Conservation (phyloP, 2,329 filamentous ascomycete genomes). For the Ophiocordyceps unilateralis region DNA sequence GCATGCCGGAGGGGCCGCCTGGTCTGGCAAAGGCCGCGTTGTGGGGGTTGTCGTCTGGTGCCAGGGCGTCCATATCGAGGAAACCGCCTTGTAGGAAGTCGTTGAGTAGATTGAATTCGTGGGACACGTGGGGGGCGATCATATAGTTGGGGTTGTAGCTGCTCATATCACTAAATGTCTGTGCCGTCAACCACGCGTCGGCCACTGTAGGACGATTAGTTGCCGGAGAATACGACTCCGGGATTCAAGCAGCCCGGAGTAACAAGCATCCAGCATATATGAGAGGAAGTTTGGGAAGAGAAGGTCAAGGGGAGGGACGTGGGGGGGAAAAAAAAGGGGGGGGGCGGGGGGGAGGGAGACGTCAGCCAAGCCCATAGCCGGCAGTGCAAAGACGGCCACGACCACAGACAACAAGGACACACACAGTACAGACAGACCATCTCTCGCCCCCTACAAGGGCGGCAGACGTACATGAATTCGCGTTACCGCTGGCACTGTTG, state of each 20-base stretch:
- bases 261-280: not conserved
- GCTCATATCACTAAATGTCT: constrained; percentile 88
- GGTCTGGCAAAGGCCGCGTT: constrained; percentile 23
- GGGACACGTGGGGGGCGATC: constrained; percentile 81
- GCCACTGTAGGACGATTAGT: constrained; percentile 34
- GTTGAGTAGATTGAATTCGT: constrained; percentile 92
- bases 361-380: not conserved
- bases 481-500: constrained; percentile 35
- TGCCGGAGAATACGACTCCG: constrained; percentile 1
- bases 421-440: not conserved
- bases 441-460: not conserved
- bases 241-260: not conserved
- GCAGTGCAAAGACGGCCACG: not conserved
- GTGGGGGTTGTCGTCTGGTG: constrained; percentile 45
- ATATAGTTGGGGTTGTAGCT: constrained; percentile 87
- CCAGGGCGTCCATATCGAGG: constrained; percentile 63
- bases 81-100: constrained; percentile 89
- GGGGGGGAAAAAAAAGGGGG: not conserved
- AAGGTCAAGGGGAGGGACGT: no score
- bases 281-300: no score
- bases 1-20: constrained; percentile 25
- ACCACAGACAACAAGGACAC: not conserved
- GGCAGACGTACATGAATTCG: constrained; percentile 54
- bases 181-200: constrained; percentile 64
- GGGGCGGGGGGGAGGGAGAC: not conserved